phyloP scores from a whole-genome alignment of 2,329 filamentous ascomycete genomes.

The Cordyceps militaris region DNA sequence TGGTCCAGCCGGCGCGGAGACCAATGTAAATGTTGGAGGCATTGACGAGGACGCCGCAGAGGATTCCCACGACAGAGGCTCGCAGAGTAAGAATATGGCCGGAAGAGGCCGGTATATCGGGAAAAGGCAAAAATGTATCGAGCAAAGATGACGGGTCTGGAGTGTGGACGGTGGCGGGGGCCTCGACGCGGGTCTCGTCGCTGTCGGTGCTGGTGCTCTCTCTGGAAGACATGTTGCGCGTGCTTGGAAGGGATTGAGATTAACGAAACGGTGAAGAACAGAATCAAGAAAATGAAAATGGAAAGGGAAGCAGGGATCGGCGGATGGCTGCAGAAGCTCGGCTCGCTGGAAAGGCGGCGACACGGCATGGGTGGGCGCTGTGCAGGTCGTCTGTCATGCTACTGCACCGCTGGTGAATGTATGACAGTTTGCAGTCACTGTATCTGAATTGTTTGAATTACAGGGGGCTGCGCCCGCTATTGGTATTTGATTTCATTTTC shows the following conservation, averaged over 20 bases:
- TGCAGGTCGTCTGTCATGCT: too few relatives aligned
- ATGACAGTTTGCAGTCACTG: not conserved
- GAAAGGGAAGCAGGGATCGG: not conserved
- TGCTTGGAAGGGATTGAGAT: not conserved
- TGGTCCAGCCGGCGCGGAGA: constrained; percentile 7
- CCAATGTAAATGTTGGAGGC: constrained; percentile 11
- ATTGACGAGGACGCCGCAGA: constrained; percentile 7
- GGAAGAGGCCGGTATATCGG: not conserved
- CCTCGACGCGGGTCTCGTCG: not conserved
- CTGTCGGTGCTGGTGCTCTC: not conserved
- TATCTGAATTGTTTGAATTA: too few relatives aligned
- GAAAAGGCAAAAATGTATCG: not conserved
- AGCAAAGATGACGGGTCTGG: not conserved
- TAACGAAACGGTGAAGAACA: not conserved
- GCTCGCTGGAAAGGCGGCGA: not conserved
- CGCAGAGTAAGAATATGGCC: not conserved
- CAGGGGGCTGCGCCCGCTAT: too few relatives aligned
- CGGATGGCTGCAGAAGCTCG: too few relatives aligned
- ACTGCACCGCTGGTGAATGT: not conserved
- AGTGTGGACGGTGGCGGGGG: not conserved
- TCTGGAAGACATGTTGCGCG: not conserved
- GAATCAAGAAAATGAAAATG: too few relatives aligned
- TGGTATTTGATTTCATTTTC: too few relatives aligned
- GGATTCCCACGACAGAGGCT: not conserved
- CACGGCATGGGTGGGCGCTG: not conserved